Conservation (phyloP, 257 asterid species). For the Solanum paucissectum region DNA sequence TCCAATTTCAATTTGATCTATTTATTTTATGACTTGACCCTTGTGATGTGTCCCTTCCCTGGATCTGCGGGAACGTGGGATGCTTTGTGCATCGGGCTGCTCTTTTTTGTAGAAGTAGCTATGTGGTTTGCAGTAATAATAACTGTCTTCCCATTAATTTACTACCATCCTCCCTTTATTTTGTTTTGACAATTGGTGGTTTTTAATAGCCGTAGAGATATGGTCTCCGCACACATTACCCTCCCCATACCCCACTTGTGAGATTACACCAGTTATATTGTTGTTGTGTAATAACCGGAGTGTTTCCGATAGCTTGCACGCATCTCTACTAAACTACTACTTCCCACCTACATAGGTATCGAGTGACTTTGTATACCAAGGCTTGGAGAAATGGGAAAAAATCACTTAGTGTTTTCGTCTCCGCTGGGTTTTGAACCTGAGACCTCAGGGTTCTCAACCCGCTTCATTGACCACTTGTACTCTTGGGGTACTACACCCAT, state of each 20-base stretch:
- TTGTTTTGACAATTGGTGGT: no score
- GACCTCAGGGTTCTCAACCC: not conserved
- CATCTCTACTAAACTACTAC: not conserved
- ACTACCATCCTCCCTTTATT: not conserved
- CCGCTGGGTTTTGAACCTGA: not conserved
- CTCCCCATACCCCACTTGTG: no score
- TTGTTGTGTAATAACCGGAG: no score
- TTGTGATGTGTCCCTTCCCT: not conserved
- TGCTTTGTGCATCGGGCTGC: not conserved
- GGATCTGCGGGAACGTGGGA: not conserved
- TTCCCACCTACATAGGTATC: not conserved
- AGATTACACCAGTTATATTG: no score
- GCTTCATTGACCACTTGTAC: not conserved
- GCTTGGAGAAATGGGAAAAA: not conserved
- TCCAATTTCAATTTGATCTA: not conserved
- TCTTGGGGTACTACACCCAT: not conserved
- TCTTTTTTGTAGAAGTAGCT: not conserved
- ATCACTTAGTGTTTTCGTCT: not conserved
- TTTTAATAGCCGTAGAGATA: no score
- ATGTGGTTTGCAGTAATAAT: not conserved
- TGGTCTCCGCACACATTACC: no score
- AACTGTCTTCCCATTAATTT: not conserved
- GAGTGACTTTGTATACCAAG: not conserved
- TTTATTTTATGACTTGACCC: not conserved
- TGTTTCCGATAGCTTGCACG: not conserved